These are phyloP conservation scores for Bjerkandera adusta DNA, from an alignment of 1,284 basidiomycete species.

Conservation along the genomic window DNA sequence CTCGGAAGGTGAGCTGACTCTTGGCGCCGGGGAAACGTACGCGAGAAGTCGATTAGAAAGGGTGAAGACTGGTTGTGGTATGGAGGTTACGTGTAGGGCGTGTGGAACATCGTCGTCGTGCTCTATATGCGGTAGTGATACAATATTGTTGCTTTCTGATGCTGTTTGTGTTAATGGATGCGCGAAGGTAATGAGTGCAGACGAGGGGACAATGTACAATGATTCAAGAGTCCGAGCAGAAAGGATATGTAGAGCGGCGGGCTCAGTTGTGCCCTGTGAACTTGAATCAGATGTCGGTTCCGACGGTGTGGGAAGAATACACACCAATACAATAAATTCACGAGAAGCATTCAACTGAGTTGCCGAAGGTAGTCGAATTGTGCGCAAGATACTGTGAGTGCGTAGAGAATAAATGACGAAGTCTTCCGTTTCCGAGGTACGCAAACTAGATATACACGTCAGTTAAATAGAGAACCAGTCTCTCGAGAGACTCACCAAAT, in stretches of 20 bases:
- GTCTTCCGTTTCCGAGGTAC: constrained; percentile 21
- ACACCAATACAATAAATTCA: constrained; percentile 57
- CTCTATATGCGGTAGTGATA: constrained; percentile 38
- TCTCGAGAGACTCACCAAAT: constrained; percentile 59
- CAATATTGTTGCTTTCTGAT: constrained; percentile 24
- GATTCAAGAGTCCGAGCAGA: constrained; percentile 51
- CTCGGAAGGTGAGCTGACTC: constrained; percentile 15
- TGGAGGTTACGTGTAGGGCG: constrained; percentile 13
- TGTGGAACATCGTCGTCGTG: constrained; percentile 8
- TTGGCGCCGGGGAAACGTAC: constrained; percentile 47
- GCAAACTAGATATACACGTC: no score
- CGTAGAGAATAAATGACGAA: constrained; percentile 59
- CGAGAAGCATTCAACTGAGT: constrained; percentile 48
- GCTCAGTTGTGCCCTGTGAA: constrained; percentile 53
- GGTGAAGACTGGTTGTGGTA: constrained; percentile 51
- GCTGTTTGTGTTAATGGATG: constrained; percentile 21
- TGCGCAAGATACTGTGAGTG: constrained; percentile 53
- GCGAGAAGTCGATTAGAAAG: constrained; percentile 64
- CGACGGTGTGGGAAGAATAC: constrained; percentile 24
- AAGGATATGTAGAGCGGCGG: constrained; percentile 55
- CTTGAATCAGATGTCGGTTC: constrained; percentile 6
- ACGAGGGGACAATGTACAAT: constrained; percentile 48
- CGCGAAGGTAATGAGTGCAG: constrained; percentile 41
- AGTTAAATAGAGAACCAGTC: no score
- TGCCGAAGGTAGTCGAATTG: constrained; percentile 41